Evolutionary conservation across 352 stramenopile species (phyloP), one percentile per base, ranked within the genome.

Genomic region (Globisporangium megalacanthum): DNA sequence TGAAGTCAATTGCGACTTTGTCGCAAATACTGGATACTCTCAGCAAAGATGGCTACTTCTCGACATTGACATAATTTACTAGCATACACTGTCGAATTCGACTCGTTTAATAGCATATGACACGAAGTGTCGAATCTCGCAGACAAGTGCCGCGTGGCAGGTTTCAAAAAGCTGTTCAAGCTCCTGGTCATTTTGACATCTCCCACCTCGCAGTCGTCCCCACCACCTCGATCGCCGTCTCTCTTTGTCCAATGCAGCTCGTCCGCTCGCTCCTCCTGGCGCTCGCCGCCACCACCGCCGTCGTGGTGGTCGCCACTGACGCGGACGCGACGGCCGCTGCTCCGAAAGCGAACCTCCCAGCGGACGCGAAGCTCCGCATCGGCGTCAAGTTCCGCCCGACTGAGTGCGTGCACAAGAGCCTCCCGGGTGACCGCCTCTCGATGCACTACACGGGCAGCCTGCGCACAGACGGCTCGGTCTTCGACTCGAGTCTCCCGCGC

Each of bases 371-470:
- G 72, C 70, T 94, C 41, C 84, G 82, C 56, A 75, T 92, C 19
- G 84, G 82, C 61, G 79, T 92, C 58, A 95, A 93, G 66, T 83
- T 74, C 64, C 79, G 83, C 25, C 85, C 85, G 1, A 68, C 88
- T 52, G 66, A 66, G 41, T 93, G 85, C 68, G 59, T 62, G 13
- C 69, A 79, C 59, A 92, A 91, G 79, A 89, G 68, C 59, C 65
- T 88, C 64, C 58, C 70, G 52, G 92, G 92, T 33, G 86, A 93
- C 65, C 87, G 94, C 66, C 81, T 99, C 29, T 96, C 87, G 55
- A 97, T 97, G 66, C 91, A 98, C 79, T 98, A 98, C 86, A 97
- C 91, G 48, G 97, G 97, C 44, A 98, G 83, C 33, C 71, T 99
- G 37, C 86, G 81, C 65, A 97, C 97, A 66, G 92, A 98, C 73